Conservation (phyloP, 768 basidiomycete genomes). For the Panellus pusillus region DNA sequence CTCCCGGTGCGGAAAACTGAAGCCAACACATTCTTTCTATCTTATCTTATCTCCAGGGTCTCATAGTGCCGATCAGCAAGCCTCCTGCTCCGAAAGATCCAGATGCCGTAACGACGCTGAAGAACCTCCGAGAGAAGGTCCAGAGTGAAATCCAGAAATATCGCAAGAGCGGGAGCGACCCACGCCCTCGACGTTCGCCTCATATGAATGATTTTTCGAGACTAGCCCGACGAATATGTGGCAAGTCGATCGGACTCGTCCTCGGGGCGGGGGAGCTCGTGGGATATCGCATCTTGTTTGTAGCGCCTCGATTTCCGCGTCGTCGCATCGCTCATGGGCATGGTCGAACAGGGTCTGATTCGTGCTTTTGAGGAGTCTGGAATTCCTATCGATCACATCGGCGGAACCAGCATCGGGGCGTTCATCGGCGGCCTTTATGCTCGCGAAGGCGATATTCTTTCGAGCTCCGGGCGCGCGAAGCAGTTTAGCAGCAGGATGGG, state of each 20-base stretch:
- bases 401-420: conserved; percentile 87
- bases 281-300: conserved; percentile 51
- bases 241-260: conserved; percentile 90
- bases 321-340: conserved; percentile 15
- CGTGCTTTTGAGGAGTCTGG: conserved; percentile 89
- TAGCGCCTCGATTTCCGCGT: conserved; percentile 2
- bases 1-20: conserved; percentile 54
- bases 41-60: conserved; percentile 49
- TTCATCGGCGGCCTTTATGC: conserved; percentile 96
- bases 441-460: conserved; percentile 87
- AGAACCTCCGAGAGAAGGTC: conserved; percentile 90
- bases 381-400: conserved; percentile 93
- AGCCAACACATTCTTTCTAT: conserved; percentile 6
- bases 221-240: conserved; percentile 87
- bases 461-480: conserved; percentile 81
- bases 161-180: conserved; percentile 60
- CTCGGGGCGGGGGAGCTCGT: conserved; percentile 98
- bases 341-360: conserved; percentile 73
- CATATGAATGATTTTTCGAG: conserved; percentile 91
- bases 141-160: conserved; percentile 89
- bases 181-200: conserved; percentile 73
- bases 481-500: conserved; percentile 92
- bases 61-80: conserved; percentile 67
- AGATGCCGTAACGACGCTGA: conserved; percentile 84
- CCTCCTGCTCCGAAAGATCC: conserved; percentile 68